Conservation (phyloP, 1,139 yeast species). For the Suhomyces bribrorum region DNA sequence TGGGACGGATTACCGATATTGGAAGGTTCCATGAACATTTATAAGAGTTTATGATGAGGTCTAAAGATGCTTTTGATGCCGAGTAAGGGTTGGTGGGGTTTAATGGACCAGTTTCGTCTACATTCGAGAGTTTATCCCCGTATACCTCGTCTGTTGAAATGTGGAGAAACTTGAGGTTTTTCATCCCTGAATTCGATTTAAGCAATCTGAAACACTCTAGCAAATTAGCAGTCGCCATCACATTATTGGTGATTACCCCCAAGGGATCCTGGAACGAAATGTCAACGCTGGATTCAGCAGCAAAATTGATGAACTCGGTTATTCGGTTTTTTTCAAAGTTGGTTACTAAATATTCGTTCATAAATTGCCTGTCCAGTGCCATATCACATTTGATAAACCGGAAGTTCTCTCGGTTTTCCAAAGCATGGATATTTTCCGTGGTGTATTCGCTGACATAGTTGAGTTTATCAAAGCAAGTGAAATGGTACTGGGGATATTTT, state of each 20-base stretch:
- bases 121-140: constrained; percentile 36
- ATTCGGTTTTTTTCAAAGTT: constrained; percentile 20
- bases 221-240: constrained; percentile 51
- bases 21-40: constrained; percentile 47
- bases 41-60: constrained; percentile 52
- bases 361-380: constrained; percentile 23
- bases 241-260: constrained; percentile 50
- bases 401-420: constrained; percentile 25
- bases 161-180: constrained; percentile 39
- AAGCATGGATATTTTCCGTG: constrained; percentile 24
- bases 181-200: constrained; percentile 2
- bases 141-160: constrained; percentile 66
- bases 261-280: constrained; percentile 49
- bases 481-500: constrained; percentile 38
- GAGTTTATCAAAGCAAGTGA: constrained; percentile 52
- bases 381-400: constrained; percentile 40
- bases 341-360: constrained; percentile 16
- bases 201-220: constrained; percentile 42
- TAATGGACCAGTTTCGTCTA: constrained; percentile 39
- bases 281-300: constrained; percentile 64
- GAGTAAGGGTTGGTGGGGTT: constrained; percentile 62
- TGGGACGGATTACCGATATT: constrained; percentile 47
- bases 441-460: constrained; percentile 33
- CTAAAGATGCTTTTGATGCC: constrained; percentile 60
- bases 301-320: constrained; percentile 50